Percentiles rank a stretch among this genome's conserved stretches.
Conservation (phyloP, 306 rosid species). For the Bauhinia variegata region DNA sequence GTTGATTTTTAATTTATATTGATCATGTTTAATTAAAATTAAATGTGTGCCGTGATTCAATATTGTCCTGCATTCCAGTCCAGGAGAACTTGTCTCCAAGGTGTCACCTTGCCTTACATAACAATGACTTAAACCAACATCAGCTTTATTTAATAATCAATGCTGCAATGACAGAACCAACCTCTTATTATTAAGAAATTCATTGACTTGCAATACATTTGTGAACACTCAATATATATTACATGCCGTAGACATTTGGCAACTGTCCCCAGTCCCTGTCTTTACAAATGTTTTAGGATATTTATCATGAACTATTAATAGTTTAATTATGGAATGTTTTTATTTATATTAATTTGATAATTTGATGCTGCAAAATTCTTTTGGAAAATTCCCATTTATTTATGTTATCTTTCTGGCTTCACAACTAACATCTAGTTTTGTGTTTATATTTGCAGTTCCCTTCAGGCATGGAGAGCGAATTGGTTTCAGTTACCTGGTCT, state of each 20-base stretch:
- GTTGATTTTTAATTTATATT: no score
- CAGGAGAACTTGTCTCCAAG: no score
- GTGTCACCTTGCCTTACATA: no score
- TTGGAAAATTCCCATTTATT: background rate
- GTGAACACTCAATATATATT: background rate
- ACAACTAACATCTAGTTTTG: conserved; percentile 30
- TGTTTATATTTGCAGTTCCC: conserved; percentile 56
- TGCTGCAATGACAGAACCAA: background rate
- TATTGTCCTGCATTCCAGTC: no score
- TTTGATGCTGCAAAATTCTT: background rate
- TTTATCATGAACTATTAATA: background rate
- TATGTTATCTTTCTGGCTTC: conserved; percentile 1
- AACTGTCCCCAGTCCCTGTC: background rate
- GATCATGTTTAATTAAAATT: no score
- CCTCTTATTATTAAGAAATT: background rate
- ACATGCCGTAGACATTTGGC: background rate
- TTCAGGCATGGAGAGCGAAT: conserved; percentile 92
- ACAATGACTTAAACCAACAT: no score
- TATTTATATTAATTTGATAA: background rate
- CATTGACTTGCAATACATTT: background rate
- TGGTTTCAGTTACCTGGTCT: conserved; percentile 80
- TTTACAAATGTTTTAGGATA: no score
- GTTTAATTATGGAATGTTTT: background rate
- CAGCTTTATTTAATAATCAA: background rate
- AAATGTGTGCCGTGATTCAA: no score